These are phyloP conservation scores for Xylaria intraflava DNA, from an alignment of 495 filamentous ascomycete species.

Conservation along the genomic window DNA sequence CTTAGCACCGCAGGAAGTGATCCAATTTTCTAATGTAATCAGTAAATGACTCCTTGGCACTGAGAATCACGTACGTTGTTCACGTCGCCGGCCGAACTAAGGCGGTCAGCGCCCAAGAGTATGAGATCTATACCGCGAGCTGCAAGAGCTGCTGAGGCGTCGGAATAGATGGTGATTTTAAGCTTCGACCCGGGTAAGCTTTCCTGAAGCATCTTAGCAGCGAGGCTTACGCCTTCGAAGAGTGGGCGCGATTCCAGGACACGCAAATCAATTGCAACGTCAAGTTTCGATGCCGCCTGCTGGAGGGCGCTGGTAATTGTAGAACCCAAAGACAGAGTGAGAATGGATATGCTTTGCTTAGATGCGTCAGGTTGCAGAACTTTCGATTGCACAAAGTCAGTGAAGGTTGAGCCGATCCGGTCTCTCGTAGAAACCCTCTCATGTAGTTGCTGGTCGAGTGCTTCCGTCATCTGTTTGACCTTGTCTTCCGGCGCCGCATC, in stretches of 20 bases:
- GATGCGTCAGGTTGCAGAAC: conserved; percentile 12
- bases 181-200: conserved; percentile 24
- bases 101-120: conserved; percentile 57
- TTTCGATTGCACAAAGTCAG: conserved; percentile 15
- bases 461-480: conserved; percentile 25
- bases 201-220: conserved; percentile 37
- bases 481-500: conserved; percentile 23
- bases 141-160: conserved; percentile 54
- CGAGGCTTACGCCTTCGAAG: conserved; percentile 56
- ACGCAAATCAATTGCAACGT: conserved; percentile 42
- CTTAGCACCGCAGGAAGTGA: conserved; percentile 50
- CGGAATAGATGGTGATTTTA: conserved; percentile 48
- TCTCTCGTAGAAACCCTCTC: conserved; percentile 17
- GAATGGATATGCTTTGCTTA: conserved; percentile 34
- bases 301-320: conserved; percentile 42
- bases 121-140: conserved; percentile 43
- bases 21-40: conserved; percentile 46
- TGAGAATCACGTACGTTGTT: conserved; percentile 39
- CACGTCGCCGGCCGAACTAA: conserved; percentile 49
- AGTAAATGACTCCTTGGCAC: background rate
- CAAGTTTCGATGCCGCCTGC: conserved; percentile 12
- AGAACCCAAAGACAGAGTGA: conserved; percentile 56
- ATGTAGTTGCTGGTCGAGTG: conserved; percentile 16
- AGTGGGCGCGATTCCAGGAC: conserved; percentile 61
- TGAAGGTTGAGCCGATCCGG: conserved; percentile 30